Conservation (phyloP, 2,329 filamentous ascomycete species). For the Colletotrichum incanum region DNA sequence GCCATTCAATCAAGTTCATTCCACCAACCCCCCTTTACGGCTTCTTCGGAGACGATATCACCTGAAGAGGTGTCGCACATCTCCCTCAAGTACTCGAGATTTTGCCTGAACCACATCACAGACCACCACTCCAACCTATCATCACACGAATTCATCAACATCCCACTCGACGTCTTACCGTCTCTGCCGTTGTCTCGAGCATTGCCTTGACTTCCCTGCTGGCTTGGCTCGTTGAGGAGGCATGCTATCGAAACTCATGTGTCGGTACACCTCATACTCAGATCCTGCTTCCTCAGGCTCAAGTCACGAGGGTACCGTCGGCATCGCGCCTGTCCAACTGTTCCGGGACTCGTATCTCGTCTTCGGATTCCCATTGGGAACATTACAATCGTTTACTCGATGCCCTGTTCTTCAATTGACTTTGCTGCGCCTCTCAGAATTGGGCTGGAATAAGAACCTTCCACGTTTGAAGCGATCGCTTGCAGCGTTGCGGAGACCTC, state of each 20-base stretch:
- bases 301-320: too few relatives aligned
- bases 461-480: background rate
- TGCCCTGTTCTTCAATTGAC: background rate
- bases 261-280: too few relatives aligned
- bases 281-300: background rate
- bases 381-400: background rate
- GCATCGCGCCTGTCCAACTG: background rate
- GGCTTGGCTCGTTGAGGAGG: background rate
- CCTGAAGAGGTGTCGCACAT: constrained; percentile 1
- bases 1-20: background rate
- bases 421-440: background rate
- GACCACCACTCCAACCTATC: background rate
- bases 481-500: background rate
- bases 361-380: constrained; percentile 6
- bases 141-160: background rate
- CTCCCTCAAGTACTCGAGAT: constrained; percentile 4
- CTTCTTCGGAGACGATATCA: constrained; percentile 20
- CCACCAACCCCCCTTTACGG: constrained; percentile 24
- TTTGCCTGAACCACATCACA: constrained; percentile 28
- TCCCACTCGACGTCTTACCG: background rate
- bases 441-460: background rate
- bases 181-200: background rate
- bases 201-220: constrained; percentile 4
- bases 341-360: constrained; percentile 11
- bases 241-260: background rate